A percentile compares a stretch with the other conserved stretches of the same genome.
Conservation (phyloP, 169 alveolate genomes). For the Plasmodium malariae region DNA sequence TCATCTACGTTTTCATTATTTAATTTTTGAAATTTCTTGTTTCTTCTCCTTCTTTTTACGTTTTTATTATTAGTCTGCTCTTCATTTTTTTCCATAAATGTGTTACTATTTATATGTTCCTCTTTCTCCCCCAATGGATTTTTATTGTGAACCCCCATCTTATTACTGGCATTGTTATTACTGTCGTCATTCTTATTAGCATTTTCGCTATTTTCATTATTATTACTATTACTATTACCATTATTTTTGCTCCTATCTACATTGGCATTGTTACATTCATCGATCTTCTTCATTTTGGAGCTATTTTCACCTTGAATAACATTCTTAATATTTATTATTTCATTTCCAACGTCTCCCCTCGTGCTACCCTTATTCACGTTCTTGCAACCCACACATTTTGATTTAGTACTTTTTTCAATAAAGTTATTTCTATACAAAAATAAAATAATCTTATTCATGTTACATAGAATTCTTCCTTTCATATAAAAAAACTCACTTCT, state of each 20-base stretch:
- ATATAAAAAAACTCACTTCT: constrained; percentile 51
- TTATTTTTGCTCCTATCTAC: neutral
- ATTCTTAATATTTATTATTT: too few species aligned
- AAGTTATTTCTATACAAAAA: constrained; percentile 74
- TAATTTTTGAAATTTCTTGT: neutral
- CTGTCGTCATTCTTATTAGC: constrained; percentile 2
- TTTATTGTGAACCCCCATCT: neutral
- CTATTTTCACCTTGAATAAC: too few species aligned
- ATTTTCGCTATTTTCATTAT: neutral
- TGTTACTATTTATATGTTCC: neutral
- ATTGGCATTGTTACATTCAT: neutral
- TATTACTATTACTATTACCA: neutral
- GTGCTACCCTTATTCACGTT: constrained; percentile 2
- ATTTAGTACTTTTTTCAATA: constrained; percentile 29
- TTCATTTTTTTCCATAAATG: constrained; percentile 14
- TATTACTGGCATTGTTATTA: neutral
- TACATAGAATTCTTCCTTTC: constrained; percentile 50
- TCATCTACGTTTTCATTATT: constrained; percentile 12
- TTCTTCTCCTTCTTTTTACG: constrained; percentile 25
- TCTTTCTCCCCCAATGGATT: neutral
- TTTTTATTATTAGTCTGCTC: neutral
- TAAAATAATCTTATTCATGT: constrained; percentile 40
- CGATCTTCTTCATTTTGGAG: too few species aligned
- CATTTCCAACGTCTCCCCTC: too few species aligned
- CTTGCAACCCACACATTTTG: constrained; percentile 1